Base-by-base conservation (phyloP, 108 stramenopile species). In the Cyclotella kingstonii region DNA sequence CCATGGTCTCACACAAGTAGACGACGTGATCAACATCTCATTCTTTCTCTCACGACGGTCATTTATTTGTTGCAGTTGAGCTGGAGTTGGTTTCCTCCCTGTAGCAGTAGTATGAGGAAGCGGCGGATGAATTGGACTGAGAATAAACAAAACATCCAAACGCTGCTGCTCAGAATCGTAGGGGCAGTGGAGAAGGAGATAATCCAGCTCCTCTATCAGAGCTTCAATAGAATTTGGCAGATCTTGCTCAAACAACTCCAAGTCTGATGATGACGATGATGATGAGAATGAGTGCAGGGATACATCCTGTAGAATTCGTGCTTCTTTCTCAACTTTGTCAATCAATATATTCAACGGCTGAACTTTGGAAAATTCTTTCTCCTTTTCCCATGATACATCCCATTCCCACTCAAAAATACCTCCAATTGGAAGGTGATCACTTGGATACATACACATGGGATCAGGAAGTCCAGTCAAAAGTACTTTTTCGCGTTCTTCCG, bases 361-460 rank as follows among this genome's bases (percentile, higher is more conserved):
- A n/a, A n/a, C n/a, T n/a, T n/a, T n/a, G n/a, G n/a, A n/a, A n/a
- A n/a, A n/a, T n/a, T n/a, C n/a, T n/a, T n/a, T n/a, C n/a, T n/a
- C n/a, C 7, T 39, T 31, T 23, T 59, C 39, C 17, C 28, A 18
- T 11, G 46, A 29, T 29, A 18, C 23, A 50, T 64, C 68, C 40
- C 39, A 34, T 33, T 66, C 59, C 78, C 78, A 79, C 47, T 70
- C 68, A 34, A 79, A 79, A 1, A 75, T 54, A 11, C 62, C 53
- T 5, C 78, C 78, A 22, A 79, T 79, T 5, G 78, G 78, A 10
- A 79, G 63, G 48, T 79, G 78, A 53, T 79, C 78, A 12, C 67
- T 69, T 0, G 78, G 78, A 41, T 70, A 64, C 42, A 30, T 43
- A 34, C 70, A 63, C 15, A 18, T 28, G n/a, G 42, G 58, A 15